These are phyloP conservation scores for Xerocomus potaroensis DNA, from an alignment of 768 basidiomycete species.

Conservation along the genomic window DNA sequence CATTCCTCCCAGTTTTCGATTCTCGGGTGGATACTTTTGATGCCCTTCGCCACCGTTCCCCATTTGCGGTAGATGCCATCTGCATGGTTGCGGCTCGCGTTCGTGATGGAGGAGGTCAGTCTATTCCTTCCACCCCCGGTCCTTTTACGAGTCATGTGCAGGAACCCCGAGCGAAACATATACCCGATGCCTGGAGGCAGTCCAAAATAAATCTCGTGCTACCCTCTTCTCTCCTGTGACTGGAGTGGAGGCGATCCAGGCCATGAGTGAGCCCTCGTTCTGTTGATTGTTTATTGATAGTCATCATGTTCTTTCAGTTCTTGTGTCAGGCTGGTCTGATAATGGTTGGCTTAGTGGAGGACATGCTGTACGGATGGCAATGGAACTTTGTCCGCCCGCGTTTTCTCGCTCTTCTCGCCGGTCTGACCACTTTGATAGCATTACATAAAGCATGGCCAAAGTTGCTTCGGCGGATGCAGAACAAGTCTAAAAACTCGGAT, in stretches of 20 bases:
- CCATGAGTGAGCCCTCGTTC: slow-evolving; percentile 68
- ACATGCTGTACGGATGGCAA: slow-evolving; percentile 95
- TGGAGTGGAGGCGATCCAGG: slow-evolving; percentile 84
- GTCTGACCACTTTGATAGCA: slow-evolving; percentile 40
- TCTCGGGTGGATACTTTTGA: slow-evolving; percentile 80
- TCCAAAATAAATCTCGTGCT: slow-evolving; percentile 78
- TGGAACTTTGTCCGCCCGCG: slow-evolving; percentile 73
- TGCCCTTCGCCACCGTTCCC: slow-evolving; percentile 80
- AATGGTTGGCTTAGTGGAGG: slow-evolving; percentile 95
- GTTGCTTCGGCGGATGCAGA: slow-evolving; percentile 73
- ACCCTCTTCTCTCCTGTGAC: slow-evolving; percentile 85
- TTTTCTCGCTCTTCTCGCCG: neutral
- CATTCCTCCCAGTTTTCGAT: slow-evolving; percentile 87
- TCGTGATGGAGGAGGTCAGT: slow-evolving; percentile 82
- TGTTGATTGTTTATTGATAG: neutral
- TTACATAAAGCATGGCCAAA: slow-evolving; percentile 92
- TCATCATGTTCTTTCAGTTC: slow-evolving; percentile 44
- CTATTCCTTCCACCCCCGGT: neutral
- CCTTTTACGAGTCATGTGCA: slow-evolving; percentile 28
- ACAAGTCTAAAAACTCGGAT: slow-evolving; percentile 45
- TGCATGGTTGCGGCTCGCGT: slow-evolving; percentile 92
- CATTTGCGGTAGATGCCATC: slow-evolving; percentile 89
- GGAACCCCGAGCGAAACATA: slow-evolving; percentile 74
- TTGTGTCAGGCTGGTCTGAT: slow-evolving; percentile 92
- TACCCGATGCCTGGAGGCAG: slow-evolving; percentile 72